These are phyloP conservation scores for Pyrus communis DNA, from an alignment of 306 rosid species.

Conservation along the genomic window DNA sequence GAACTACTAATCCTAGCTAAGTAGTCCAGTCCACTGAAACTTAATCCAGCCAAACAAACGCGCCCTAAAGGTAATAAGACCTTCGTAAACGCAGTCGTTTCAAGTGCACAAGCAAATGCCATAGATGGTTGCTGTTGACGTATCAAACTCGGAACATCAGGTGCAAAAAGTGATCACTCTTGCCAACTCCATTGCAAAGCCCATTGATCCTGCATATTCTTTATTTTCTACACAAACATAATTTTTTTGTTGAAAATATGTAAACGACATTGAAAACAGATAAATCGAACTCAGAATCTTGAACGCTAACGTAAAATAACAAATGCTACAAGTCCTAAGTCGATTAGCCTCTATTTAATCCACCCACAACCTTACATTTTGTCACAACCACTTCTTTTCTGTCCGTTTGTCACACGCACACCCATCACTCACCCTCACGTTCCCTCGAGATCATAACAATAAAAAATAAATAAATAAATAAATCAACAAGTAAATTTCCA, in stretches of 20 bases:
- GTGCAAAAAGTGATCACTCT: not conserved
- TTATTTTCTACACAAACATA: no score
- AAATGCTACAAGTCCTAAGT: no score
- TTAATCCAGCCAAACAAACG: no score
- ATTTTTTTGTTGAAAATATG: no score
- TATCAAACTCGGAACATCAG: not conserved
- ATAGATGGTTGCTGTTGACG: accelerated
- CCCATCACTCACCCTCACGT: constrained; percentile 12
- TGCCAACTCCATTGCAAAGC: no score
- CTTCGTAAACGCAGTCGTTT: not conserved
- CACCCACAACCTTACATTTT: constrained; percentile 6
- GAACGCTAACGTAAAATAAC: no score
- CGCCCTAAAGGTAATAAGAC: not conserved
- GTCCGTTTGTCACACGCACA: constrained; percentile 5
- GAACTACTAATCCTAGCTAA: no score
- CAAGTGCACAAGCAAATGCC: not conserved
- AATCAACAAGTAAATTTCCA: not conserved
- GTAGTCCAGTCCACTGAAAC: no score
- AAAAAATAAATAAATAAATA: no score
- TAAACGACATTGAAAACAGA: no score
- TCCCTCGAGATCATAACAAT: not conserved
- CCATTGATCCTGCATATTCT: no score
- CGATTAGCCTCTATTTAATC: not conserved
- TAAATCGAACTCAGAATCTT: no score
- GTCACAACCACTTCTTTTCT: not conserved